Evolutionary conservation across 495 filamentous ascomycete genomes (phyloP), one percentile per base, ranked within the genome.

Genomic region (Sordaria brevicollis): DNA sequence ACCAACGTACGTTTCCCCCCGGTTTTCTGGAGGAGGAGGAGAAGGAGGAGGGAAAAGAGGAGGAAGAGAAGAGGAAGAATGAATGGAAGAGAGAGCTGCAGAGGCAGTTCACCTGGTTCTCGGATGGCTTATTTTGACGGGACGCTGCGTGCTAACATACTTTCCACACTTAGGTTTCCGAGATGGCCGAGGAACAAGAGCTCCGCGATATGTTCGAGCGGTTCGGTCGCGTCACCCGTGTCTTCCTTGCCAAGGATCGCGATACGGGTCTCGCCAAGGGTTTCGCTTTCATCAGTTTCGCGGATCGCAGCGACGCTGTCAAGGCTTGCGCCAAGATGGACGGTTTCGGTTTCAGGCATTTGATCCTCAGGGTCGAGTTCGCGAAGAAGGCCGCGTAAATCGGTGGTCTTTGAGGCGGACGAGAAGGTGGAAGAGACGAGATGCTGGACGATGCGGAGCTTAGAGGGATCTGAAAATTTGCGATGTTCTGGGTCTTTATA

Each of bases 241-340:
- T 99, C 65, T 99, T 98, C 86, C 80, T 99, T 72, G 95, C 95
- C 72, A 97, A 97, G 84, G 96, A 99, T 81, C 85, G 95, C 78
- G 96, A 98, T 65, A 98, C 96, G 37, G 90, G 92, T 69, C 78
- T 93, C 74, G 95, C 96, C 67, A 99, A 99, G 87, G 95, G 95
- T 57, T 99, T 98, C 76, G 95, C 95, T 19, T 99, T 99, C 79
- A 96, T 99, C 83, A 96, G 92, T 79, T 99, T 93, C 80, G 89
- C 89, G 66, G 95, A 98, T 73, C 87, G 94, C 73, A 80, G 83
- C 70, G 96, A 99, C 81, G 95, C 95, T 68, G 89, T 91, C 69
- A 91, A 89, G 81, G 95, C 95, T 8, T 97, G 94, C 82, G 90
- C 91, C 83, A 98, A 97, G 85, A 92, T 99, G 90, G 95, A 99